phyloP scores from a whole-genome alignment of 768 basidiomycete species.

The Ramaria sp. region DNA sequence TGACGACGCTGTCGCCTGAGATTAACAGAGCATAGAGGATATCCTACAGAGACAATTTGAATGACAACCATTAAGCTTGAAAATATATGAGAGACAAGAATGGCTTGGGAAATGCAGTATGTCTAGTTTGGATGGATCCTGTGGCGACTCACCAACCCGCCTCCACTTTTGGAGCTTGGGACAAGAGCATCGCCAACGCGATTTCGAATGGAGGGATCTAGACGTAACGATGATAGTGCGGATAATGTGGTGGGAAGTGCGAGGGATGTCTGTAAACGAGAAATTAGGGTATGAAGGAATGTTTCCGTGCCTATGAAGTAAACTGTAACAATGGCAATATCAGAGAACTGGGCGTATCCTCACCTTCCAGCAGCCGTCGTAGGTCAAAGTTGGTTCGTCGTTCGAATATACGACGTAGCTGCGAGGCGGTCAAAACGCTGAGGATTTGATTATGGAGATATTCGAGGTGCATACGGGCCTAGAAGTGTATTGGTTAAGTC shows the following conservation, averaged over 20 bases:
- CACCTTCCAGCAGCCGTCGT: slow-evolving; percentile 59
- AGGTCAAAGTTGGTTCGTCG: slow-evolving; percentile 88
- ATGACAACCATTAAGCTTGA: too few relatives aligned
- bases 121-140: neutral
- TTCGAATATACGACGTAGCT: slow-evolving; percentile 80
- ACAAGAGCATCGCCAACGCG: slow-evolving; percentile 73
- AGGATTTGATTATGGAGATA: slow-evolving; percentile 91
- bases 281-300: slow-evolving; percentile 64
- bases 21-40: slow-evolving; percentile 87
- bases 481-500: slow-evolving; percentile 32
- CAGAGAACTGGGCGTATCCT: neutral
- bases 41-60: slow-evolving; percentile 39
- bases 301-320: slow-evolving; percentile 58
- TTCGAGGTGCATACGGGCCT: slow-evolving; percentile 91
- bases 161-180: slow-evolving; percentile 55
- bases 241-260: slow-evolving; percentile 68
- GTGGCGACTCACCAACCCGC: slow-evolving; percentile 37
- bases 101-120: neutral
- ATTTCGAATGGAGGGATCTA: slow-evolving; percentile 59
- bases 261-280: slow-evolving; percentile 64
- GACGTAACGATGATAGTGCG: slow-evolving; percentile 56
- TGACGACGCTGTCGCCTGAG: slow-evolving; percentile 66
- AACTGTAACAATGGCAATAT: neutral
- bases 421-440: slow-evolving; percentile 77
- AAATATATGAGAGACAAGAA: too few relatives aligned